phyloP scores from a whole-genome alignment of 2,329 filamentous ascomycete genomes.

The Penicillium sp. region DNA sequence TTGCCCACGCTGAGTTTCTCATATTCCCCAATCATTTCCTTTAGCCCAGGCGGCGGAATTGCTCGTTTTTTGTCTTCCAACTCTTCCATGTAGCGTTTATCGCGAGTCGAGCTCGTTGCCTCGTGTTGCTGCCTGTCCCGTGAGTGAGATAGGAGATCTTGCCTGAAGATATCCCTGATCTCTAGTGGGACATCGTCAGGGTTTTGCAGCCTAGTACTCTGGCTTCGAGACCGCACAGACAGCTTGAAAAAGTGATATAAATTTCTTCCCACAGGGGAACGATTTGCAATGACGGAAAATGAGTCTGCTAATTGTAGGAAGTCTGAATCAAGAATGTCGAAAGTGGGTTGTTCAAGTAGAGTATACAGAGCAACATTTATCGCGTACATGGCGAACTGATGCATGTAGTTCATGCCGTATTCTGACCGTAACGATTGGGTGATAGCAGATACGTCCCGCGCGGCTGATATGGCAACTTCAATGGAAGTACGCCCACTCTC shows the following conservation, averaged over 20 bases:
- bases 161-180: not conserved
- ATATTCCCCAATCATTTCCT: slow-evolving; percentile 5
- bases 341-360: slow-evolving; percentile 20
- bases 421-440: slow-evolving; percentile 22
- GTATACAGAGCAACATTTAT: slow-evolving; percentile 29
- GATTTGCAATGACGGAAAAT: slow-evolving; percentile 25
- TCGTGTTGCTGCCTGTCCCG: not conserved
- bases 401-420: slow-evolving; percentile 28
- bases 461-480: slow-evolving; percentile 19
- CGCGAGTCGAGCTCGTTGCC: not conserved
- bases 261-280: slow-evolving; percentile 25
- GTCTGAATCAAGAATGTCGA: slow-evolving; percentile 28
- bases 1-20: slow-evolving; percentile 39
- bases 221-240: slow-evolving; percentile 21
- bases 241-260: slow-evolving; percentile 30
- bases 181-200: not conserved
- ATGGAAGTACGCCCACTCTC: not conserved
- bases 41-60: not conserved
- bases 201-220: not conserved
- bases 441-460: slow-evolving; percentile 24
- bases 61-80: not conserved
- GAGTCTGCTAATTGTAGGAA: slow-evolving; percentile 27
- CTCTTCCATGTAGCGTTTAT: not conserved
- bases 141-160: not conserved
- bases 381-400: slow-evolving; percentile 29